Conservation (phyloP, 805 yeast genomes). For the Ascoidea asiatica region DNA sequence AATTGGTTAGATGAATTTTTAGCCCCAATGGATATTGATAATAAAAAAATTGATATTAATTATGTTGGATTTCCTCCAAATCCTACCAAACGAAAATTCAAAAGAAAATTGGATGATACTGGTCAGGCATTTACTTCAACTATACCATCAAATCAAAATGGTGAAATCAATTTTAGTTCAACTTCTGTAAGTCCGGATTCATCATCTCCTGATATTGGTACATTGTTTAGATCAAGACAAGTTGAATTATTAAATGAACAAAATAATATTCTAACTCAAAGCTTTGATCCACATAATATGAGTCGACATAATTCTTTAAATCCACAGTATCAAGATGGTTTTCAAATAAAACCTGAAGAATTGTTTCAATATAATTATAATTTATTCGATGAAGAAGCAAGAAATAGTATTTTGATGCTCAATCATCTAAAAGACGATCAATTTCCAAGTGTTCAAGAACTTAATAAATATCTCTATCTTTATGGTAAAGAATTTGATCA, state of each 20-base stretch:
- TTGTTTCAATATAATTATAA: neutral
- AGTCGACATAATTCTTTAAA: neutral
- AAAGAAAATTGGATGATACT: no score
- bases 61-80: neutral
- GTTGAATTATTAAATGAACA: conserved; percentile 46
- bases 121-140: no score
- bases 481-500: conserved; percentile 69
- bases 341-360: no score
- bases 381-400: conserved; percentile 33
- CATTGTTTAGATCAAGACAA: conserved; percentile 52
- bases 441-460: conserved; percentile 64
- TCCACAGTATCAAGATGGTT: neutral
- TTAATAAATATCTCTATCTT: conserved; percentile 63
- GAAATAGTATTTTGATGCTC: conserved; percentile 36
- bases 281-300: neutral
- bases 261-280: neutral
- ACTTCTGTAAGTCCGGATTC: neutral
- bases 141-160: conserved; percentile 11
- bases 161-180: neutral
- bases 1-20: conserved; percentile 58
- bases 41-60: conserved; percentile 20
- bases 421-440: conserved; percentile 43
- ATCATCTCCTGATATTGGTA: conserved; percentile 32
- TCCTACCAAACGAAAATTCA: conserved; percentile 3
- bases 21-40: neutral